These are phyloP conservation scores for Sporothrix brunneoviolacea DNA, from an alignment of 2,329 filamentous ascomycete genomes.

Conservation along the genomic window DNA sequence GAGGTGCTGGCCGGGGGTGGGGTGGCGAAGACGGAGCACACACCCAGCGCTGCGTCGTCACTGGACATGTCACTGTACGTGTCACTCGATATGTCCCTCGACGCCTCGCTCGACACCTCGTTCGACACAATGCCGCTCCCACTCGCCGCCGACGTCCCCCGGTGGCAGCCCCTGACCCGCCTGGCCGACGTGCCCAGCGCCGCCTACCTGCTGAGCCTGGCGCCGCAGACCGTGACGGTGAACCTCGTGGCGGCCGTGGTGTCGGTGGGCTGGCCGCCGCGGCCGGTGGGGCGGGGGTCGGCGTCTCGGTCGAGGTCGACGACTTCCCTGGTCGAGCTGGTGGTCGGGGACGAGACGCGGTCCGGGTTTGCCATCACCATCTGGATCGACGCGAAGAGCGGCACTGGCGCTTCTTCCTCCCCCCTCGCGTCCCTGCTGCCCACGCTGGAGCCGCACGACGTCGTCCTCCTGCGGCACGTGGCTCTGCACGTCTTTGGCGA, in stretches of 20 bases:
- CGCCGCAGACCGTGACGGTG: constrained; percentile 74
- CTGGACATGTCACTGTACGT: neutral
- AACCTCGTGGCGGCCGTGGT: constrained; percentile 78
- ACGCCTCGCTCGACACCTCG: no score
- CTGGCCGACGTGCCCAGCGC: constrained; percentile 66
- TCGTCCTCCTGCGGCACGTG: constrained; percentile 73
- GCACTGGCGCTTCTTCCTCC: constrained; percentile 22
- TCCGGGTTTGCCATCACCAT: constrained; percentile 77
- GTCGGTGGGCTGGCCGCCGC: constrained; percentile 50
- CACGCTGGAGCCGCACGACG: constrained; percentile 60
- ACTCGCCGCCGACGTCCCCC: constrained; percentile 20
- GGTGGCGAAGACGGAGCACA: no score
- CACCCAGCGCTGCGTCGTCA: neutral
- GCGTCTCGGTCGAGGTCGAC: no score
- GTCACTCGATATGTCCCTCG: no score
- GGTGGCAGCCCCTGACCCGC: constrained; percentile 46
- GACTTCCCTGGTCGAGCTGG: constrained; percentile 67
- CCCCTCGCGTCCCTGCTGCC: constrained; percentile 28
- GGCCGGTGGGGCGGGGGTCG: constrained; percentile 15
- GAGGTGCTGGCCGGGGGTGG: no score
- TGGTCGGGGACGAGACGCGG: constrained; percentile 79
- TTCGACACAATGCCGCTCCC: constrained; percentile 10
- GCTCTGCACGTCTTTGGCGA: constrained; percentile 68
- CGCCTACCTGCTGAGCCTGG: constrained; percentile 55
- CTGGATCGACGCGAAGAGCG: constrained; percentile 64